These are phyloP conservation scores for Babesia gibsoni DNA, from an alignment of 169 alveolate genomes.

Conservation along the genomic window DNA sequence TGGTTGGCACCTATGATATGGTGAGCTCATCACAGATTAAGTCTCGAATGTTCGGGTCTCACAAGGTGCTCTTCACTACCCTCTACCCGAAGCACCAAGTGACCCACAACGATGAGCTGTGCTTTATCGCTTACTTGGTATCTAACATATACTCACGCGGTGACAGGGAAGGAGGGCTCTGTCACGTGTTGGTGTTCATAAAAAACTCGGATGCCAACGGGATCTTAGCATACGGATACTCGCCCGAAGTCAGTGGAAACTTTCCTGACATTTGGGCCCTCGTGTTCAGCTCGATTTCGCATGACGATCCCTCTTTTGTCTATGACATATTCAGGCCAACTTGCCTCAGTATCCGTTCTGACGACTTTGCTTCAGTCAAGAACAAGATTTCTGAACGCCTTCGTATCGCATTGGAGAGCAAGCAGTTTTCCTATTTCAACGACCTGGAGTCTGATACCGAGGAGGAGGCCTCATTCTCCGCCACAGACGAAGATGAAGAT, in stretches of 20 bases:
- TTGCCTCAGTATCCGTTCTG: conserved; percentile 9
- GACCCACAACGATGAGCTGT: conserved; percentile 19
- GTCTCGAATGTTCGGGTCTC: conserved; percentile 16
- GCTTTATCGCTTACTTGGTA: conserved; percentile 24
- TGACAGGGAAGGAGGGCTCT: background rate
- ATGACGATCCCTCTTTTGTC: conserved; percentile 24
- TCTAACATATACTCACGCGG: conserved; percentile 29
- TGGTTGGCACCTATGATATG: conserved; percentile 18
- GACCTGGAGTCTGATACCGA: background rate
- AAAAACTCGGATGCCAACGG: conserved; percentile 13
- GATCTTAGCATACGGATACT: conserved; percentile 30
- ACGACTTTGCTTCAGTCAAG: conserved; percentile 32
- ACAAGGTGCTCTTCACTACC: conserved; percentile 37
- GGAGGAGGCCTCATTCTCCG: conserved; percentile 29
- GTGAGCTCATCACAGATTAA: conserved; percentile 9
- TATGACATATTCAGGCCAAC: conserved; percentile 48
- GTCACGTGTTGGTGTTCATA: conserved; percentile 30
- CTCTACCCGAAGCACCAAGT: conserved; percentile 52
- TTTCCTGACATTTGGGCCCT: conserved; percentile 61
- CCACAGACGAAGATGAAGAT: conserved; percentile 14
- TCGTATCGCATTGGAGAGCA: conserved; percentile 46
- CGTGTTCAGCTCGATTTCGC: conserved; percentile 54
- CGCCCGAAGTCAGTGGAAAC: conserved; percentile 31
- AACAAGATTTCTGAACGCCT: conserved; percentile 29
- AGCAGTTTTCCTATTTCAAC: conserved; percentile 1